Conservation (phyloP, 202 grass and related monocot genomes). For the Hordeum pubiflorum region DNA sequence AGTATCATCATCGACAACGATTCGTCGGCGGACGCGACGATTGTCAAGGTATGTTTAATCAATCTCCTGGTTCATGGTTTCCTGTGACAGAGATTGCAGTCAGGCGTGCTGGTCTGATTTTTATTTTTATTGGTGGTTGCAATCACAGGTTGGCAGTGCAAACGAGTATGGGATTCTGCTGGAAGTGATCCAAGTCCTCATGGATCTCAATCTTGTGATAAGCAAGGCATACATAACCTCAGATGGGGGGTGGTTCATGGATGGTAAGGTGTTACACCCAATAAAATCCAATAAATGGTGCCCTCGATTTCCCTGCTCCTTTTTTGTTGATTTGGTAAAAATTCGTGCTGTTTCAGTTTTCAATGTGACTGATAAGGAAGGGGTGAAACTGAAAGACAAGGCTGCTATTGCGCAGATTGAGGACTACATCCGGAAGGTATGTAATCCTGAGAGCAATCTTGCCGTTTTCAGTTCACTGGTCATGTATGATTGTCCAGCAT, state of each 20-base stretch:
- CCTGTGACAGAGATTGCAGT: not conserved
- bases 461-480: not conserved
- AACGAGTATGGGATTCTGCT: slow-evolving; percentile 78
- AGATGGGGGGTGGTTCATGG: slow-evolving; percentile 86
- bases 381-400: slow-evolving; percentile 57
- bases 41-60: slow-evolving; percentile 43
- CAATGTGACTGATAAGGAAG: slow-evolving; percentile 65
- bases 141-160: slow-evolving; percentile 53
- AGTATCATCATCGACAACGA: slow-evolving; percentile 75
- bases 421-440: slow-evolving; percentile 58
- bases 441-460: not conserved
- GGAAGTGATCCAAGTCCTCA: slow-evolving; percentile 72
- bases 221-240: slow-evolving; percentile 83
- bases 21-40: slow-evolving; percentile 39
- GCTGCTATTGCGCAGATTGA: slow-evolving; percentile 25
- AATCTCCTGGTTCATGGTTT: not conserved
- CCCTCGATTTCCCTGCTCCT: not conserved
- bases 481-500: slow-evolving; percentile 2
- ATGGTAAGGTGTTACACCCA: slow-evolving; percentile 41
- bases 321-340: slow-evolving; percentile 5
- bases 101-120: not conserved
- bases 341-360: slow-evolving; percentile 42
- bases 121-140: not conserved
- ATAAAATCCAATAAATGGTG: not conserved
- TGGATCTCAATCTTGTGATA: slow-evolving; percentile 77